phyloP scores from a whole-genome alignment of 805 yeast species.

The Spathaspora girioi region DNA sequence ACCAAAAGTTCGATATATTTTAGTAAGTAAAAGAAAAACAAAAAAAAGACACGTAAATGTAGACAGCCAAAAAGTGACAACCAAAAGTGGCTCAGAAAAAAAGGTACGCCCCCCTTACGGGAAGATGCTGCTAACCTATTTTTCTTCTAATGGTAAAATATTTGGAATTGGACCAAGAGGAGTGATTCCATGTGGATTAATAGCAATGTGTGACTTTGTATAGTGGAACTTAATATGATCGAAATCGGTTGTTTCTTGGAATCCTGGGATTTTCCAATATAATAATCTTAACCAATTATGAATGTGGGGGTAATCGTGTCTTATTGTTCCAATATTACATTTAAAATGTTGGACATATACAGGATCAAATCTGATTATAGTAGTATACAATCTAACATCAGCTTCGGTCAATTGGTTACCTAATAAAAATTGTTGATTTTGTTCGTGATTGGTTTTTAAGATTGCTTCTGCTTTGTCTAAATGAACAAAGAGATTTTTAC shows the following conservation, averaged over 20 bases:
- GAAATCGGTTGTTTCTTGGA: slow-evolving; percentile 76
- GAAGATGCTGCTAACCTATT: neutral
- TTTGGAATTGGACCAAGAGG: slow-evolving; percentile 87
- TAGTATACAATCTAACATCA: slow-evolving; percentile 81
- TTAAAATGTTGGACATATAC: slow-evolving; percentile 95
- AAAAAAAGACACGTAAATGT: neutral
- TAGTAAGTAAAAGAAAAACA: neutral
- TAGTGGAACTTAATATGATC: slow-evolving; percentile 90
- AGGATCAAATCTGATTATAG: slow-evolving; percentile 87
- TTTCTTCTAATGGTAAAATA: slow-evolving; percentile 36
- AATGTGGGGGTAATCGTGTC: slow-evolving; percentile 73
- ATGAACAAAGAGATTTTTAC: slow-evolving; percentile 56
- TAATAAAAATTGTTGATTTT: slow-evolving; percentile 37
- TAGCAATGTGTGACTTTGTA: slow-evolving; percentile 75
- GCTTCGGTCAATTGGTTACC: slow-evolving; percentile 82
- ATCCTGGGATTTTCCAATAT: slow-evolving; percentile 75
- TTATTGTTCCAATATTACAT: slow-evolving; percentile 79
- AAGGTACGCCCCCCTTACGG: too few relatives aligned
- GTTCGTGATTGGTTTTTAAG: slow-evolving; percentile 42
- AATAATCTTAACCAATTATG: slow-evolving; percentile 78
- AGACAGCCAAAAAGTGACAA: neutral
- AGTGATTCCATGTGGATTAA: slow-evolving; percentile 81
- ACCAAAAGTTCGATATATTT: too few relatives aligned
- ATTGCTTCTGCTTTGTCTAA: slow-evolving; percentile 69
- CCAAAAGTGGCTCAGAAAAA: too few relatives aligned